These are phyloP conservation scores for Arachis monticola DNA, from an alignment of 331 rosid species.

Conservation along the genomic window DNA sequence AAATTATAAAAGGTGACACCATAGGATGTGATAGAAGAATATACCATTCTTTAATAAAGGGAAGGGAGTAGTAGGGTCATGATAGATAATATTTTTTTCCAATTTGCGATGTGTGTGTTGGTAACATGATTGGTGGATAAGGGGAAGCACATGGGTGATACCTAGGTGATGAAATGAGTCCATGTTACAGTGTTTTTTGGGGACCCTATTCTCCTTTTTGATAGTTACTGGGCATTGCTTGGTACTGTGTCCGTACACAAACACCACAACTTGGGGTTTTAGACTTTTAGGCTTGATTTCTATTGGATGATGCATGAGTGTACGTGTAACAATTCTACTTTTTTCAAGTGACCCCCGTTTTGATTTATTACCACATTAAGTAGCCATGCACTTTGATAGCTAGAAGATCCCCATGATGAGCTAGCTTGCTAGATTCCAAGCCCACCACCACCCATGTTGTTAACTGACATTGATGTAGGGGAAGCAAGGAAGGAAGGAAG, in stretches of 20 bases:
- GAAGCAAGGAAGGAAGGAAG: no score
- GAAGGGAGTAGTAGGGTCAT: slow-evolving; percentile 29
- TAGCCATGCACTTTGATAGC: slow-evolving; percentile 36
- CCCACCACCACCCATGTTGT: slow-evolving; percentile 50
- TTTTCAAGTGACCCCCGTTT: slow-evolving; percentile 26
- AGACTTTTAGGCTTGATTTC: slow-evolving; percentile 10
- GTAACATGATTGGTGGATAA: slow-evolving; percentile 45
- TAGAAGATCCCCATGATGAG: slow-evolving; percentile 40
- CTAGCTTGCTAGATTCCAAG: slow-evolving; percentile 28
- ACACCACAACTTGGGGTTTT: slow-evolving; percentile 44
- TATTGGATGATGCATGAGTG: slow-evolving; percentile 7
- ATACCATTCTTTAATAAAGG: slow-evolving; percentile 34
- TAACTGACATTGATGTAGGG: slow-evolving; percentile 34
- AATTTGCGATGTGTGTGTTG: slow-evolving; percentile 40
- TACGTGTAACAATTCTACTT: slow-evolving; percentile 32
- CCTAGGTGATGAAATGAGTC: slow-evolving; percentile 50
- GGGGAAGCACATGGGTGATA: slow-evolving; percentile 70
- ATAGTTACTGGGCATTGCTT: slow-evolving; percentile 43
- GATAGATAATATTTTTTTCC: neutral
- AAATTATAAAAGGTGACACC: no score
- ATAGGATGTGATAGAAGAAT: slow-evolving; percentile 13
- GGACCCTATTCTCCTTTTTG: slow-evolving; percentile 50
- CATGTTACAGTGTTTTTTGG: slow-evolving; percentile 52
- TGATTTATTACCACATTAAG: slow-evolving; percentile 43
- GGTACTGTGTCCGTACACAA: slow-evolving; percentile 43